phyloP scores from a whole-genome alignment of 495 filamentous ascomycete genomes.

The Lepraria neglecta region DNA sequence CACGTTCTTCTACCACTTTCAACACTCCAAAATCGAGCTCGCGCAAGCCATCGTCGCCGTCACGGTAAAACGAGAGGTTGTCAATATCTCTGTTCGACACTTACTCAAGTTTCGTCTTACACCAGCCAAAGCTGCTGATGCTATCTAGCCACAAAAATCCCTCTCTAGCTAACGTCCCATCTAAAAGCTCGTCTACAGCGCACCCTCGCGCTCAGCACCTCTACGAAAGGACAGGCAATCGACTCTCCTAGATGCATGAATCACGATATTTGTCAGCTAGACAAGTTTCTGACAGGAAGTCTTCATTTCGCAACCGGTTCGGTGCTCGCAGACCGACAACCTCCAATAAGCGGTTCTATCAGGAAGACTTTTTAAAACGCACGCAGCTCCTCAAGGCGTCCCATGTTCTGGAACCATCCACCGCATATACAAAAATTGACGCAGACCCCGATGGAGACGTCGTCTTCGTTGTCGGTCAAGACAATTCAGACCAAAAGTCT shows the following conservation, averaged over 20 bases:
- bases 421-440: not conserved
- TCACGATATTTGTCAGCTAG: not conserved
- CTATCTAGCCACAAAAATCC: no score
- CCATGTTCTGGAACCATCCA: not conserved
- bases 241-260: not conserved
- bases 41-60: no score
- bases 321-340: not conserved
- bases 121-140: no score
- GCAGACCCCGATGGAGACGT: constrained; percentile 9
- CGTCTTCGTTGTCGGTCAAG: not conserved
- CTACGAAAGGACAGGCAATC: no score
- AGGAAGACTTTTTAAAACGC: not conserved
- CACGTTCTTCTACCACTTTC: no score
- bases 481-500: not conserved
- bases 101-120: no score
- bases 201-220: not conserved
- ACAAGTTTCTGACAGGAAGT: not conserved
- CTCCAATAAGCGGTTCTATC: not conserved
- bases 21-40: no score
- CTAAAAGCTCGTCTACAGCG: not conserved
- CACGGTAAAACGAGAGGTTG: no score
- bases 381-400: not conserved
- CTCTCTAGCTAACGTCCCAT: no score
- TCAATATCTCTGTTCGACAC: no score
- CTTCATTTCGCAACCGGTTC: not conserved